These are phyloP conservation scores for Phytophthora pluvialis DNA, from an alignment of 352 stramenopile genomes.

Conservation along the genomic window DNA sequence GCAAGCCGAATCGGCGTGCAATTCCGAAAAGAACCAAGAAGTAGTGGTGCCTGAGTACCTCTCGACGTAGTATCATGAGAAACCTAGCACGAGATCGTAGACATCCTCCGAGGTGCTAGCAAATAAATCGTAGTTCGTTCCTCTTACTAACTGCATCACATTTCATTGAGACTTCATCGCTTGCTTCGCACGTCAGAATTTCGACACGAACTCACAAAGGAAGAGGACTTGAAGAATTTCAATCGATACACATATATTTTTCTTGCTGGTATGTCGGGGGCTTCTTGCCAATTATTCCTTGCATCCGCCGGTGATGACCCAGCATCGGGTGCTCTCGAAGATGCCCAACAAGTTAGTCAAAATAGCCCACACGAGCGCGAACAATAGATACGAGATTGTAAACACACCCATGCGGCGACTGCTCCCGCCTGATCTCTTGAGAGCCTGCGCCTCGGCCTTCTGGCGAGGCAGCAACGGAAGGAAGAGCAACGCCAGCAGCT, in stretches of 20 bases:
- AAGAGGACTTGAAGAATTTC: no score
- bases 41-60: no score
- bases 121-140: no score
- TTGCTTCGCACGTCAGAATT: neutral
- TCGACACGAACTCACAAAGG: neutral
- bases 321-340: conserved; percentile 57
- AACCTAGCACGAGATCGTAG: no score
- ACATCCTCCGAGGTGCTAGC: no score
- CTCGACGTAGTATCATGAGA: no score
- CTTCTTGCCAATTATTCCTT: conserved; percentile 32
- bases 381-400: conserved; percentile 48
- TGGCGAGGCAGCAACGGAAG: conserved; percentile 52
- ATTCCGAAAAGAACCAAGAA: no score
- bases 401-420: conserved; percentile 48
- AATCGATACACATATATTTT: neutral
- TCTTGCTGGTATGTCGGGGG: neutral
- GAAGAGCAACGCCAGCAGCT: conserved; percentile 45
- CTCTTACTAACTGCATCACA: no score
- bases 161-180: no score
- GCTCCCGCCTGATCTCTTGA: conserved; percentile 49
- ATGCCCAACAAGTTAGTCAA: conserved; percentile 56
- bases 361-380: conserved; percentile 53
- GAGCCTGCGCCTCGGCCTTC: conserved; percentile 49
- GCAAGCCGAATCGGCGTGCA: no score
- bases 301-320: conserved; percentile 52